phyloP scores from a whole-genome alignment of 352 stramenopile genomes.

The Pythium insidiosum region DNA sequence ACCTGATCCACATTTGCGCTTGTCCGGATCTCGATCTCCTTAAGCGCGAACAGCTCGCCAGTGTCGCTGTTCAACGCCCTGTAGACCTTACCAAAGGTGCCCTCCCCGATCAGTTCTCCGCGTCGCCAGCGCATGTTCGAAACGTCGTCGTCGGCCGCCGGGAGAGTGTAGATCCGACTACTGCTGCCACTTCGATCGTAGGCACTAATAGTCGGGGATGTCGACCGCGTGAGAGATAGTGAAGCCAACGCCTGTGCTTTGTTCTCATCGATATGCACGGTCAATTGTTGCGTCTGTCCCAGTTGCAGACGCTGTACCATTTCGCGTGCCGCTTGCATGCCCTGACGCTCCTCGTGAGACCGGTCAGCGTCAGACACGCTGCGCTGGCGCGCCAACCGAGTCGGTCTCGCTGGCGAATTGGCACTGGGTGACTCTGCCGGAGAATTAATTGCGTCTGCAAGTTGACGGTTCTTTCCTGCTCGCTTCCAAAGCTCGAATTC shows the following conservation, averaged over 20 bases:
- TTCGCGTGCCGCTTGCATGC: no score
- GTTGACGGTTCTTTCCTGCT: slow-evolving; percentile 24
- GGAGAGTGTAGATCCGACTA: no score
- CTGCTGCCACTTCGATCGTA: no score
- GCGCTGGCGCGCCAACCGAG: slow-evolving; percentile 9
- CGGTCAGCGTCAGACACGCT: slow-evolving; percentile 11
- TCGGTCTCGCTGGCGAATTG: slow-evolving; percentile 9
- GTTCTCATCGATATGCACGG: no score
- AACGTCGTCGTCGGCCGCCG: slow-evolving; percentile 10
- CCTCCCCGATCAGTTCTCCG: slow-evolving; percentile 91
- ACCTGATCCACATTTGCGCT: slow-evolving; percentile 40
- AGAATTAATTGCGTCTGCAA: slow-evolving; percentile 49
- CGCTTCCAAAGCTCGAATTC: slow-evolving; percentile 59
- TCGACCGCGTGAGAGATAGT: slow-evolving; percentile 43
- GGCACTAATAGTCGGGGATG: slow-evolving; percentile 36
- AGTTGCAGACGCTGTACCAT: no score
- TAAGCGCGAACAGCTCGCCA: slow-evolving; percentile 87
- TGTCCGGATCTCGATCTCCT: slow-evolving; percentile 79
- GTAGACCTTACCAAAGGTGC: slow-evolving; percentile 95
- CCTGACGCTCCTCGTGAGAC: slow-evolving; percentile 11
- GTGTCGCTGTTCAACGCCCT: slow-evolving; percentile 91
- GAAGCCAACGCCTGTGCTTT: no score
- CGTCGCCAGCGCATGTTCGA: slow-evolving; percentile 85
- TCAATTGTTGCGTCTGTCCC: no score
- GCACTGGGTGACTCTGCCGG: no score